Percentiles rank a stretch among this genome's conserved stretches.
Evolutionary conservation across 176 grass and related monocot species (phyloP).

Genomic region (Miscanthus lutarioriparius): DNA sequence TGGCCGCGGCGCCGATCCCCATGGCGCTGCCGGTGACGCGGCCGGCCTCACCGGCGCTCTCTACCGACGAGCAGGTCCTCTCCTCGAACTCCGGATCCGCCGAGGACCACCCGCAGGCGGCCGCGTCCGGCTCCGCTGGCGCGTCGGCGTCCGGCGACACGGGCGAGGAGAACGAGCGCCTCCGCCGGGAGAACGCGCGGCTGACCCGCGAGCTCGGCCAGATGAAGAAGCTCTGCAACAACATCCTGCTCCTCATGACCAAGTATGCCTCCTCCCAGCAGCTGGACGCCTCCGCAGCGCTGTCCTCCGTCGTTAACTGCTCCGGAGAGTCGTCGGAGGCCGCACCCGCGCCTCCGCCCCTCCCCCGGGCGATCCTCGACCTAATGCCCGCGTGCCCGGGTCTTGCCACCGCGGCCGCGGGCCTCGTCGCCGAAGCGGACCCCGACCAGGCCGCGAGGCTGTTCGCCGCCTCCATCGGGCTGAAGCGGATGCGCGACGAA

Average conservation of each 20-base stretch:
- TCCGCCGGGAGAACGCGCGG: constrained; percentile 61
- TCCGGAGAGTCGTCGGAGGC: constrained; percentile 50
- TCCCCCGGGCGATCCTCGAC: constrained; percentile 46
- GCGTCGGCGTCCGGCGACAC: constrained; percentile 47
- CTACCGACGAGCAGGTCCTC: constrained; percentile 67
- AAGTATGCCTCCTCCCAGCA: constrained; percentile 62
- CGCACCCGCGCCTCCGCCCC: constrained; percentile 24
- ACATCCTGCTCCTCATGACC: constrained; percentile 84
- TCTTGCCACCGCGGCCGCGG: constrained; percentile 19
- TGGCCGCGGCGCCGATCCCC: constrained; percentile 52
- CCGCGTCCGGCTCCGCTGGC: constrained; percentile 33
- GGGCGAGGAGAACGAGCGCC: constrained; percentile 74
- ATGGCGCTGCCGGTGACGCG: constrained; percentile 48
- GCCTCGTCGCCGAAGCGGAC: constrained; percentile 19
- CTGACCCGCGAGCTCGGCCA: constrained; percentile 74
- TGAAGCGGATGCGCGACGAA: constrained; percentile 51
- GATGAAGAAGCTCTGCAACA: constrained; percentile 91
- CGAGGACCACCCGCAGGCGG: constrained; percentile 12
- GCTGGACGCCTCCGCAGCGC: constrained; percentile 20
- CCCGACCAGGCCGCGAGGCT: constrained; percentile 43
- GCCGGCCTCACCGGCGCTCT: constrained; percentile 50
- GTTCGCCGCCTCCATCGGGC: constrained; percentile 71
- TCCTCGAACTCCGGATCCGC: constrained; percentile 59
- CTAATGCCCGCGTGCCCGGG: constrained; percentile 62
- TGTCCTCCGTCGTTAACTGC: constrained; percentile 39